Percentiles rank a stretch among this genome's conserved stretches.
phyloP scores from a whole-genome alignment of 1,139 yeast genomes.

The Hemisphaericaspora xylanilytica region DNA sequence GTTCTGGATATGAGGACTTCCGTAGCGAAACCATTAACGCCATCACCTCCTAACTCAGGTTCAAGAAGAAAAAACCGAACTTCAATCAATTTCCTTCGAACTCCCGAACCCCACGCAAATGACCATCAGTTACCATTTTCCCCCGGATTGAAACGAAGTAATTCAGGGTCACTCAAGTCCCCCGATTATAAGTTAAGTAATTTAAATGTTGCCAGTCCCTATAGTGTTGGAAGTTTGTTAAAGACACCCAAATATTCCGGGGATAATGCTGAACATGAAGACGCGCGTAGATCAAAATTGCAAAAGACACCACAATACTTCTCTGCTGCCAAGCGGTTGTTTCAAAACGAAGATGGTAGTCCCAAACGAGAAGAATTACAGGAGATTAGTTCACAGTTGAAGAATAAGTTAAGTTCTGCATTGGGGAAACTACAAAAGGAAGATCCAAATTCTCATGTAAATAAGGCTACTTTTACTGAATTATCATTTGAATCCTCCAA shows the following conservation, averaged over 20 bases:
- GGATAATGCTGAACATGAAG: conserved; percentile 21
- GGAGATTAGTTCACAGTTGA: conserved; percentile 41
- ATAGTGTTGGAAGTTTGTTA: conserved; percentile 24
- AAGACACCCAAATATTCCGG: conserved; percentile 38
- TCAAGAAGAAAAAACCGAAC: conserved; percentile 19
- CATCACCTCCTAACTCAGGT: conserved; percentile 22
- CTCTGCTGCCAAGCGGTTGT: conserved; percentile 39
- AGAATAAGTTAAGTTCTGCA: conserved; percentile 39
- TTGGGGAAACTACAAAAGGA: conserved; percentile 36
- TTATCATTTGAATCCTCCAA: conserved; percentile 28
- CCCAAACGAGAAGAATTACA: conserved; percentile 31
- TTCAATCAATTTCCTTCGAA: conserved; percentile 25
- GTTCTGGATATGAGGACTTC: conserved; percentile 5
- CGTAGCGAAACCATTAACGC: conserved; percentile 25
- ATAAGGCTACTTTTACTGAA: conserved; percentile 32
- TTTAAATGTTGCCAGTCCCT: conserved; percentile 30
- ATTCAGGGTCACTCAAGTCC: conserved; percentile 28
- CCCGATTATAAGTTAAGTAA: conserved; percentile 32
- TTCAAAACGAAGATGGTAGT: conserved; percentile 23
- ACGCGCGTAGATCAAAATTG: conserved; percentile 23
- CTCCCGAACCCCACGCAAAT: conserved; percentile 26
- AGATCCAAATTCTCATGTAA: conserved; percentile 17
- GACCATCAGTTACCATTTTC: conserved; percentile 33
- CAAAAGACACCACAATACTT: conserved; percentile 44
- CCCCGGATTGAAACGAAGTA: conserved; percentile 39